Base-by-base conservation (phyloP, 1,139 yeast genomes). In the Pichia sp. region DNA sequence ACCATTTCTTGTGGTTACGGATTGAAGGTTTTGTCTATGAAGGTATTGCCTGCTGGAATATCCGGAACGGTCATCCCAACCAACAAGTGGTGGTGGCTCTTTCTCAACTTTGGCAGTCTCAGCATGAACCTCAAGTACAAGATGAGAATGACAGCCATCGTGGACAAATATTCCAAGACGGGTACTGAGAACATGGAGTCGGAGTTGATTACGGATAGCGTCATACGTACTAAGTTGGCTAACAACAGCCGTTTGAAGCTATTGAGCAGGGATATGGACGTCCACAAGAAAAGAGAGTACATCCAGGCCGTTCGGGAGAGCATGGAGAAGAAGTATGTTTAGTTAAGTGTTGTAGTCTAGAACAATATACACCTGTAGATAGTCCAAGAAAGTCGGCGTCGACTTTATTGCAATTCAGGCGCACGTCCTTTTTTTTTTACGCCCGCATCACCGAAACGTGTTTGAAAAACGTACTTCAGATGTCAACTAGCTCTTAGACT, bases 11-110 rank as follows among this genome's bases (percentile, higher is more conserved):
- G 57, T 0, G 43, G 26, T 2, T 68, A 69, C 59, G 67, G 65
- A 26, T 62, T 78, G 51, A 80, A 77, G 60, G 71, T 81, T 0
- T 57, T 81, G 41, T 74, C 78, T 32, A 60, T 81, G 52, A 63
- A 61, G 45, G 52, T 51, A 4, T 50, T 57, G 3, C 70, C 70
- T 1, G 34, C 57, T 1, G 57, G 56, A n/a, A 43, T 60, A 13
- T 47, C 60, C 1, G 56, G 66, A 8, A 62, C 70, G 0, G 67
- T 69, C 2, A 49, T 67, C 6, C 70, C 70, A 7, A 55, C 53
- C 15, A 51, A 59, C 6, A n/a, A 50, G 13, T 13, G 46, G 8
- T 32, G 48, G 6, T 68, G 61, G 56, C 7, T 61, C 4, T 61
- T 58, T 29, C 7, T 49, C 4, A 58, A 55, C 23, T 36, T 66